phyloP scores from a whole-genome alignment of 78 protist species.

The Bigelowiella natans region DNA sequence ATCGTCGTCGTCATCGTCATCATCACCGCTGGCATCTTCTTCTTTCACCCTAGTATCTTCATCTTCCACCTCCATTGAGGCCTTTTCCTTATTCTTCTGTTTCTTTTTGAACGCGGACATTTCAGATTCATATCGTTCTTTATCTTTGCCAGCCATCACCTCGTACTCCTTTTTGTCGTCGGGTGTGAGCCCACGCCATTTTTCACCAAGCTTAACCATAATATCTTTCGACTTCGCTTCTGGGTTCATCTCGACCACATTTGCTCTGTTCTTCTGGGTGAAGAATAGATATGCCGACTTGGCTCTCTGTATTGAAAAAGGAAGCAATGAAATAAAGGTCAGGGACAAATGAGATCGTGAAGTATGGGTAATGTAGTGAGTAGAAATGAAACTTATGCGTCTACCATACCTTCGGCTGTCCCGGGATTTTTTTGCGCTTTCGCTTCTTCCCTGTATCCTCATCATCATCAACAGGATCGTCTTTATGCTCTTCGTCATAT shows the following conservation, averaged over 20 bases:
- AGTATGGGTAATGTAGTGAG: background rate
- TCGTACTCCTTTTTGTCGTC: background rate
- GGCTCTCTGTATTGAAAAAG: background rate
- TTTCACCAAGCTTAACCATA: background rate
- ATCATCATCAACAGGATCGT: background rate
- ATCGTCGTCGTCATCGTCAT: too few species aligned
- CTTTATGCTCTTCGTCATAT: background rate
- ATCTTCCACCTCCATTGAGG: background rate
- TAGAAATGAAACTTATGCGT: background rate
- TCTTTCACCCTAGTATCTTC: too few species aligned
- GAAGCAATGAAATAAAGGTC: background rate
- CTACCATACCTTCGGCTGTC: background rate
- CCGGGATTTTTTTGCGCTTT: background rate
- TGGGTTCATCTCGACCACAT: background rate
- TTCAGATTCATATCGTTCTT: background rate
- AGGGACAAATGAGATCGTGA: too few species aligned
- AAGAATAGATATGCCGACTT: background rate
- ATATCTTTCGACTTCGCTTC: background rate
- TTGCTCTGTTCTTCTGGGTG: background rate
- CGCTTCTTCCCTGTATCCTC: background rate
- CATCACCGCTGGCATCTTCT: too few species aligned
- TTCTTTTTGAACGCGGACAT: background rate
- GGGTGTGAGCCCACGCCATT: background rate
- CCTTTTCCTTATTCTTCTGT: too few species aligned
- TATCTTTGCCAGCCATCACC: background rate